A percentile compares a stretch with the other conserved stretches of the same genome.
phyloP scores from a whole-genome alignment of 2,329 filamentous ascomycete species.

The Trichoderma hamatum region DNA sequence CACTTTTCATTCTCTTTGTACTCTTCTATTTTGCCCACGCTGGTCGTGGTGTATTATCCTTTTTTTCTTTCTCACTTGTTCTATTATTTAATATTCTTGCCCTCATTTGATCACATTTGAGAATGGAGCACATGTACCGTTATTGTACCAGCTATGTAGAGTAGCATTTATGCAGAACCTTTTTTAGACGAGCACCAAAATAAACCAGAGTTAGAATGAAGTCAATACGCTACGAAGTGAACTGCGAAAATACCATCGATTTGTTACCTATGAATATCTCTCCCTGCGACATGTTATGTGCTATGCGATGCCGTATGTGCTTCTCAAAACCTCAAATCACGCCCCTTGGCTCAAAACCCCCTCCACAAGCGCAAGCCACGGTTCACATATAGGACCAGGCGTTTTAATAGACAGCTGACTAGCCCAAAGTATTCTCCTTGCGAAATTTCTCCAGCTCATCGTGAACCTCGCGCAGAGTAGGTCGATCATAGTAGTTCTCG shows the following conservation, averaged over 20 bases:
- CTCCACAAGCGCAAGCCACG: not conserved
- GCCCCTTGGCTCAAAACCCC: not conserved
- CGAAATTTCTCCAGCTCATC: slow-evolving; percentile 37
- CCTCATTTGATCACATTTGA: not conserved
- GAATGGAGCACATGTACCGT: not conserved
- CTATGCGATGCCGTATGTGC: not conserved
- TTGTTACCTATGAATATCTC: not conserved
- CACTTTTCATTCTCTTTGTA: not conserved
- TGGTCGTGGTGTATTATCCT: not conserved
- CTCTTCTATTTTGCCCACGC: not conserved
- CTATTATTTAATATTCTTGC: not conserved
- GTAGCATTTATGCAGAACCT: not conserved
- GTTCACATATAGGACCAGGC: slow-evolving; percentile 9
- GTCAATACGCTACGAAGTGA: not conserved
- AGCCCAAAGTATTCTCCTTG: slow-evolving; percentile 28
- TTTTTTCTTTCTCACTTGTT: not conserved
- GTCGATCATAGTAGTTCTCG: slow-evolving; percentile 55
- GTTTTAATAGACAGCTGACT: not conserved
- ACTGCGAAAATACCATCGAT: not conserved
- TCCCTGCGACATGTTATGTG: not conserved
- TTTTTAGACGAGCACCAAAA: not conserved
- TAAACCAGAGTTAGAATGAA: not conserved
- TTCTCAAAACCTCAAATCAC: not conserved
- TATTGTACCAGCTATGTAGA: not conserved
- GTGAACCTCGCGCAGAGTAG: slow-evolving; percentile 50